Conservation (phyloP, 257 asterid species). For the Cruciata laevipes region DNA sequence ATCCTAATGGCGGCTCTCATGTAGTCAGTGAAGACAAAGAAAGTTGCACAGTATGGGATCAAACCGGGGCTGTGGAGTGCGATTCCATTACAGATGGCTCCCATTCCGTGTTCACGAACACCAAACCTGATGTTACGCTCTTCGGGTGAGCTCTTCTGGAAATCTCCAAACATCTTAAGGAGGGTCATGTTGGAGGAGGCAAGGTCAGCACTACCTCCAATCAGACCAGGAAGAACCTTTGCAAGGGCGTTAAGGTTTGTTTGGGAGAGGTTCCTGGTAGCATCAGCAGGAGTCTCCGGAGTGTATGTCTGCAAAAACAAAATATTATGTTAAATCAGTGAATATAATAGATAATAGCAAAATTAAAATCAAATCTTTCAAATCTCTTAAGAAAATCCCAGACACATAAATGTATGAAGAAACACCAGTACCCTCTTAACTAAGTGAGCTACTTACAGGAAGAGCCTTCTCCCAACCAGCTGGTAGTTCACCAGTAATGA, state of each 20-base stretch:
- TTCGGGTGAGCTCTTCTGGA: slow-evolving; percentile 66
- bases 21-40: slow-evolving; percentile 87
- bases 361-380: not conserved
- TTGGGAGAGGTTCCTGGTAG: slow-evolving; percentile 66
- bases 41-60: slow-evolving; percentile 81
- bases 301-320: slow-evolving; percentile 44
- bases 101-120: slow-evolving; percentile 80
- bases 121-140: slow-evolving; percentile 64
- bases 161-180: slow-evolving; percentile 66
- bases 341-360: no score
- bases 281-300: slow-evolving; percentile 61
- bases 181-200: slow-evolving; percentile 88
- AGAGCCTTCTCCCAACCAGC: slow-evolving; percentile 79
- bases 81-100: slow-evolving; percentile 77
- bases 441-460: slow-evolving; percentile 41
- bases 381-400: not conserved
- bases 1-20: slow-evolving; percentile 88
- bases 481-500: slow-evolving; percentile 48
- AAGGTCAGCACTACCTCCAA: slow-evolving; percentile 91
- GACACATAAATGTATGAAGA: not conserved
- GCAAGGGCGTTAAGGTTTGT: slow-evolving; percentile 61
- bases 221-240: slow-evolving; percentile 73
- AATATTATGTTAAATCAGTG: not conserved
- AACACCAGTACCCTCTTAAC: not conserved
- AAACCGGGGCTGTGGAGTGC: slow-evolving; percentile 74